Evolutionary conservation across 805 yeast genomes (phyloP).

Genomic region (Yarrowia porcina): DNA sequence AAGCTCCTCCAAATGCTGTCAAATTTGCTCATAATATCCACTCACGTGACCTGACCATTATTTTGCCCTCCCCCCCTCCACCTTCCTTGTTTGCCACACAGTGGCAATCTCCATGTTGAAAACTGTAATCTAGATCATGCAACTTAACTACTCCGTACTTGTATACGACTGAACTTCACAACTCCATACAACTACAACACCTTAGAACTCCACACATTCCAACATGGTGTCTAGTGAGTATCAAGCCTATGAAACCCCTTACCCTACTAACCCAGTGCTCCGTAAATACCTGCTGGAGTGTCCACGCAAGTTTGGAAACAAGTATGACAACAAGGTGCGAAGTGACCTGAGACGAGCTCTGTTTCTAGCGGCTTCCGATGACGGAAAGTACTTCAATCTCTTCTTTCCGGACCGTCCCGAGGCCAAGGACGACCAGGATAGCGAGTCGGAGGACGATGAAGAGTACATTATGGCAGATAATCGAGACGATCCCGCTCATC

Average conservation of each 20-base stretch:
- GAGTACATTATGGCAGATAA: constrained; percentile 28
- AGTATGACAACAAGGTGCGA: constrained; percentile 34
- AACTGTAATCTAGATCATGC: constrained; percentile 4
- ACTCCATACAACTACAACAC: not conserved
- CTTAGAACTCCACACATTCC: not conserved
- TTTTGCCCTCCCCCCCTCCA: too few relatives aligned
- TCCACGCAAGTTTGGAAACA: constrained; percentile 35
- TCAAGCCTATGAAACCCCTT: not conserved
- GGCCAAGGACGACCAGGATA: constrained; percentile 28
- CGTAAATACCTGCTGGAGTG: constrained; percentile 34
- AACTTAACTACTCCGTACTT: too few relatives aligned
- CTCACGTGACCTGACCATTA: too few relatives aligned
- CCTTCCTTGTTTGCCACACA: too few relatives aligned
- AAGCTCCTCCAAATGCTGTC: too few relatives aligned
- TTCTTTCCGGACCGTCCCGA: constrained; percentile 40
- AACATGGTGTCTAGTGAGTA: constrained; percentile 23
- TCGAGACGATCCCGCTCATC: constrained; percentile 45
- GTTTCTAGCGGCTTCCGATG: constrained; percentile 44
- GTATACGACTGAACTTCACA: too few relatives aligned
- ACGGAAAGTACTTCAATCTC: constrained; percentile 42
- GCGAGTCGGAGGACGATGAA: constrained; percentile 34
- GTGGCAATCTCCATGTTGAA: not conserved
- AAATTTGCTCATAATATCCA: too few relatives aligned
- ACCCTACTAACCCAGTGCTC: constrained; percentile 21
- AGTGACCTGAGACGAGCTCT: constrained; percentile 42